These are phyloP conservation scores for Penicillium canariense DNA, from an alignment of 495 filamentous ascomycete genomes.

Conservation along the genomic window DNA sequence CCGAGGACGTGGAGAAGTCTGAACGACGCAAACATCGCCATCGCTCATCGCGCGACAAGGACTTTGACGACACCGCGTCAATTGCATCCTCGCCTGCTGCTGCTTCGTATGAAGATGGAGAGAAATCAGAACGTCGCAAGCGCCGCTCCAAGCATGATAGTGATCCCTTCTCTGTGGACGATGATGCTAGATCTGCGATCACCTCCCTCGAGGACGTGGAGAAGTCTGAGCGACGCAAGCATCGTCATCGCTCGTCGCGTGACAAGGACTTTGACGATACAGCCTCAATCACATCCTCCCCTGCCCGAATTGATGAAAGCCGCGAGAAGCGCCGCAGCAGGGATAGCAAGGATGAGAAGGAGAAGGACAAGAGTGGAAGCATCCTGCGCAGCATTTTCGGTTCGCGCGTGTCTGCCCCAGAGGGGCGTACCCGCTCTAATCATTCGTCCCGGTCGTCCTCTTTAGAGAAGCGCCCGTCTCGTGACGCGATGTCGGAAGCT, in stretches of 20 bases:
- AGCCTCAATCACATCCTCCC: constrained; percentile 35
- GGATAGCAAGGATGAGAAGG: constrained; percentile 29
- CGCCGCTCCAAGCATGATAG: constrained; percentile 34
- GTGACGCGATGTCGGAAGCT: constrained; percentile 41
- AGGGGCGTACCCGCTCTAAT: constrained; percentile 30
- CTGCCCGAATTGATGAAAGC: constrained; percentile 28
- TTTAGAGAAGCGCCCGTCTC: constrained; percentile 32
- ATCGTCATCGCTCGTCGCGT: constrained; percentile 16
- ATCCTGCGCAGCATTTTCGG: constrained; percentile 42
- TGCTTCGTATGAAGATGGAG: constrained; percentile 2
- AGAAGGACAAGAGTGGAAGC: constrained; percentile 33
- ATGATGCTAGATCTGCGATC: constrained; percentile 20
- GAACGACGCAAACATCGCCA: constrained; percentile 19
- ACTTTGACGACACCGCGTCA: constrained; percentile 37
- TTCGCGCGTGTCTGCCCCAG: constrained; percentile 35
- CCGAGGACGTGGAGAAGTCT: constrained; percentile 20
- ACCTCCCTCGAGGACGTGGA: constrained; percentile 18
- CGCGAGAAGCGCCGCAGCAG: constrained; percentile 30
- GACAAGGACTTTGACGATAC: constrained; percentile 31
- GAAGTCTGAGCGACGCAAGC: constrained; percentile 21
- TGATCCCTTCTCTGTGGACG: constrained; percentile 16
- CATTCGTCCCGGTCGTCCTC: constrained; percentile 30
- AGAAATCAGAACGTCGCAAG: constrained; percentile 26
- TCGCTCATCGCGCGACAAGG: constrained; percentile 9
- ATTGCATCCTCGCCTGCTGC: constrained; percentile 32